Evolutionary conservation across 352 stramenopile species (phyloP).

Genomic region (Phytophthora palmivora): DNA sequence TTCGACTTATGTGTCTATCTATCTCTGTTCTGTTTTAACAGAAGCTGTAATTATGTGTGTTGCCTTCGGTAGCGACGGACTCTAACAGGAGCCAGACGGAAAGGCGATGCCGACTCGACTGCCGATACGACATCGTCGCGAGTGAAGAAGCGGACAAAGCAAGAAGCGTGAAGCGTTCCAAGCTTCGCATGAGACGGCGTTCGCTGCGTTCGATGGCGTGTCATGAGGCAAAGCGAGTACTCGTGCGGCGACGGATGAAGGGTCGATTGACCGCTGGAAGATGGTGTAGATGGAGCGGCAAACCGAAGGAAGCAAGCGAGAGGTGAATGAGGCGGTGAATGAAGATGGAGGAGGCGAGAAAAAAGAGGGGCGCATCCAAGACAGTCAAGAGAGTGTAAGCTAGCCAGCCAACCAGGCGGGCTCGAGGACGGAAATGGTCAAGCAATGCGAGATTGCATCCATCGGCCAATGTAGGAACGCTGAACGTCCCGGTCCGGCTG

Average conservation of each 20-base stretch:
- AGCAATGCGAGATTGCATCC: background rate
- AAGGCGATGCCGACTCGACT: conserved; percentile 67
- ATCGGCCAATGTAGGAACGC: conserved; percentile 10
- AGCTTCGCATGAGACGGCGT: conserved; percentile 22
- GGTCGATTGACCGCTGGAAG: conserved; percentile 19
- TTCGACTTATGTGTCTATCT: conserved; percentile 89
- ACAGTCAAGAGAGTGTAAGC: conserved; percentile 43
- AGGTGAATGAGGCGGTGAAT: conserved; percentile 24
- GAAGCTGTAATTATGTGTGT: conserved; percentile 93
- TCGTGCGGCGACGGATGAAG: conserved; percentile 16
- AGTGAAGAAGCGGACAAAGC: conserved; percentile 81
- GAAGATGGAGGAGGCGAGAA: conserved; percentile 30
- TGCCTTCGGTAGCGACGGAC: conserved; percentile 81
- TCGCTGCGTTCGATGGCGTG: conserved; percentile 15
- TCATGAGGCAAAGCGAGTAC: conserved; percentile 14
- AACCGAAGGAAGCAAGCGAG: conserved; percentile 32
- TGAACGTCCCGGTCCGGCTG: conserved; percentile 14
- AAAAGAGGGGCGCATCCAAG: conserved; percentile 32
- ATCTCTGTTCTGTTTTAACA: conserved; percentile 91
- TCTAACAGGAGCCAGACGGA: conserved; percentile 68
- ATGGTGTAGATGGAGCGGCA: conserved; percentile 21
- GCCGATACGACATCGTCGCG: conserved; percentile 50
- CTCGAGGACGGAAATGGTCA: conserved; percentile 8
- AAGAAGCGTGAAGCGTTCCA: conserved; percentile 54
- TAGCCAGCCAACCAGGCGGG: conserved; percentile 23